Evolutionary conservation across 352 stramenopile species (phyloP), one percentile per base, ranked within the genome.

Genomic region (Phytophthora meadii): DNA sequence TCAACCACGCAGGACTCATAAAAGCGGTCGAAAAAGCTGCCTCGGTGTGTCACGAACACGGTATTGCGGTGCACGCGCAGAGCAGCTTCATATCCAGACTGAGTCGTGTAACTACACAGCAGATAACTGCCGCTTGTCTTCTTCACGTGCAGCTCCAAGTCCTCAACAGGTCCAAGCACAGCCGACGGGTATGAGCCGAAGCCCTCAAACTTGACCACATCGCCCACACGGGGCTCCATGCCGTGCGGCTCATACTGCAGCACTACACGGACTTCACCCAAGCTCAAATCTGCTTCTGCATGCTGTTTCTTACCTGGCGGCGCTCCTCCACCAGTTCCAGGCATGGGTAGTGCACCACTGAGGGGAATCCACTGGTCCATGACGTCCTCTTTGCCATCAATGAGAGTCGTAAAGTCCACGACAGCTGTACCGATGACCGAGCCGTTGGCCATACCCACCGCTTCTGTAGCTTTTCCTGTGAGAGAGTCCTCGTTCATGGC

Each of bases 401-500:
- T 50, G 14, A 94, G 61, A 15, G 82, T 36, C 25, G 85, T 94
- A 25, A 92, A 80, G 59, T 94, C 85, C 39, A 94, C 68, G 1
- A 64, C 56, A 0, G 85, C 85, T 11, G 83, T 90, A 45, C 85
- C 85, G 25, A 94, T 90, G 37, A 94, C 77, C 19, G 85, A 94
- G 12, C 85, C 85, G 45, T 80, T 92, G 32, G 67, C 65, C 73
- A 94, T 92, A 12, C 85, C 85, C 34, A 94, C 83, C n/a, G 76
- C 81, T 57, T 94, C 83, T 24, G 85, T 92, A 17, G 85, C 85
- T 55, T 85, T 88, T 36, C 85, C 85, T 14, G 84, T 89, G 45
- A 90, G 59, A 59, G 83, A 90, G 61, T 94, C 83, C 32, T 94
- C 85, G 65, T 92, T 94, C 85, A 94, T 94, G 17, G 79, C 82